A percentile compares a stretch with the other conserved stretches of the same genome.
Conservation (phyloP, 2,329 filamentous ascomycete genomes). For the Calonectria crousiana region DNA sequence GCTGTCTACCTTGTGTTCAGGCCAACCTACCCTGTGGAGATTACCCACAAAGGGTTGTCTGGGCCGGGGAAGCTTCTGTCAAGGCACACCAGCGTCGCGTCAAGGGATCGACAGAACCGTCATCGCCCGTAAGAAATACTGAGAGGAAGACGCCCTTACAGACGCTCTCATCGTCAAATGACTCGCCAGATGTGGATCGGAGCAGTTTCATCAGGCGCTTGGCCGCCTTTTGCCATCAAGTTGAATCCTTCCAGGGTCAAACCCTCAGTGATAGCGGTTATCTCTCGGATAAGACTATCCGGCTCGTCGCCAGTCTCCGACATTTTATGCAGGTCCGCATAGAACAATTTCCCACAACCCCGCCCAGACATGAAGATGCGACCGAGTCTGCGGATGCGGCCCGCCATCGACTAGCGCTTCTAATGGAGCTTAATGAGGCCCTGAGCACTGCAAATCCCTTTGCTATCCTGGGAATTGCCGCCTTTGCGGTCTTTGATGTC, state of each 20-base stretch:
- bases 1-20: slow-evolving; percentile 43
- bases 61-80: slow-evolving; percentile 33
- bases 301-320: slow-evolving; percentile 41
- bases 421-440: slow-evolving; percentile 53
- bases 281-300: slow-evolving; percentile 36
- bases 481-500: slow-evolving; percentile 58
- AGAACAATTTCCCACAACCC: background rate
- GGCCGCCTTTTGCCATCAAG: slow-evolving; percentile 40
- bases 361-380: background rate
- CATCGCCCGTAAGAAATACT: background rate
- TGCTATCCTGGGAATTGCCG: slow-evolving; percentile 57
- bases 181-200: slow-evolving; percentile 28
- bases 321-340: slow-evolving; percentile 39
- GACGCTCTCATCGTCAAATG: background rate
- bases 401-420: slow-evolving; percentile 46
- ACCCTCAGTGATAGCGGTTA: slow-evolving; percentile 7
- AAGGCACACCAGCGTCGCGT: background rate
- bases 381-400: slow-evolving; percentile 34
- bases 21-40: slow-evolving; percentile 46
- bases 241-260: slow-evolving; percentile 34
- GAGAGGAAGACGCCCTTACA: background rate
- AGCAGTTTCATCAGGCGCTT: slow-evolving; percentile 39
- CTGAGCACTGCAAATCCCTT: slow-evolving; percentile 55
- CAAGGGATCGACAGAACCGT: background rate
- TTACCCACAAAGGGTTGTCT: slow-evolving; percentile 49